Conservation (phyloP, 2,329 filamentous ascomycete genomes). For the Botrytis elliptica region DNA sequence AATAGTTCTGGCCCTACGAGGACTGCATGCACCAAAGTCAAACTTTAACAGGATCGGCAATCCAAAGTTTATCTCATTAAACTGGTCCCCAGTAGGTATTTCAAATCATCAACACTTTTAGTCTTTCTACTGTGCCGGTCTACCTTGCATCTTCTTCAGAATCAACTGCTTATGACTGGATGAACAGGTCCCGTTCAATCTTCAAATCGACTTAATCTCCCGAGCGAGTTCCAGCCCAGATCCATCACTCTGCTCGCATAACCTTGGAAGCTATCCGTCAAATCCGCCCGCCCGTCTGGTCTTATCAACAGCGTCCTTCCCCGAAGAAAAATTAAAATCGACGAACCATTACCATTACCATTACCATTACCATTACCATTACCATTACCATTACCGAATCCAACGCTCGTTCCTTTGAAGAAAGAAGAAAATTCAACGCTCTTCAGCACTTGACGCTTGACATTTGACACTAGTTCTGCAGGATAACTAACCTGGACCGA, state of each 20-base stretch:
- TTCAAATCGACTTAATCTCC: not conserved
- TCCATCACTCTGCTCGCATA: not conserved
- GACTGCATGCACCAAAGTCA: not conserved
- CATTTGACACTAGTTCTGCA: not conserved
- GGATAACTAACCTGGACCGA: not conserved
- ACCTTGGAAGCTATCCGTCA: not conserved
- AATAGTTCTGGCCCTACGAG: not conserved
- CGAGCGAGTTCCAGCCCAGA: constrained; percentile 1
- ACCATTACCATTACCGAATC: not conserved
- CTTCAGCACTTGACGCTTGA: not conserved
- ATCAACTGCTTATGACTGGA: not conserved
- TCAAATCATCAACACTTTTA: not conserved
- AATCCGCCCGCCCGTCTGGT: not conserved
- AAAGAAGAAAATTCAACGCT: not conserved
- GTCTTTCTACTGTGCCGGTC: not conserved
- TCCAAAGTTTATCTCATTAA: not conserved
- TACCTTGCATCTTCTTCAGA: not conserved
- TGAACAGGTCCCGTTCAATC: not conserved
- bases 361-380: not conserved
- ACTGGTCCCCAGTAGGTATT: not conserved
- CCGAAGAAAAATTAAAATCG: not conserved
- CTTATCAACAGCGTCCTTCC: constrained; percentile 9
- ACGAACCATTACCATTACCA: not conserved
- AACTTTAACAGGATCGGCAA: not conserved
- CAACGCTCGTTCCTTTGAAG: not conserved